These are phyloP conservation scores for Serendipita sp. DNA, from an alignment of 768 basidiomycete genomes.

Conservation along the genomic window DNA sequence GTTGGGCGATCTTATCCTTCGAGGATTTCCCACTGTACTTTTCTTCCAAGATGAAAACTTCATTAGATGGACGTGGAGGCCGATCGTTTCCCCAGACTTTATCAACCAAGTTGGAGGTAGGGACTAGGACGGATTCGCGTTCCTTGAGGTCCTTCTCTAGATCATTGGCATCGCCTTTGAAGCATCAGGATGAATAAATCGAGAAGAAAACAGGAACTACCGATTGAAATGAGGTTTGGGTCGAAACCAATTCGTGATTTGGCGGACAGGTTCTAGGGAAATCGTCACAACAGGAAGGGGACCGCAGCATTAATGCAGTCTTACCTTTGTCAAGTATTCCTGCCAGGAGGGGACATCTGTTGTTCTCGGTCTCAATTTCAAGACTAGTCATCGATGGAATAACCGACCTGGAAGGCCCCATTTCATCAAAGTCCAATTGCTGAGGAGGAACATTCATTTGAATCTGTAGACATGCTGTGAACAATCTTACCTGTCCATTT, in stretches of 20 bases:
- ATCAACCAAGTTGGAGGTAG: constrained; percentile 67
- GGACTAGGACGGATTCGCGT: constrained; percentile 44
- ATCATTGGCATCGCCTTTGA: constrained; percentile 44
- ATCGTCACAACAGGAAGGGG: background rate
- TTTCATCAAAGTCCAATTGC: constrained; percentile 90
- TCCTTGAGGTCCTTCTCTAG: constrained; percentile 40
- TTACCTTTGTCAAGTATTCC: constrained; percentile 61
- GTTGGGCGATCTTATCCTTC: constrained; percentile 44
- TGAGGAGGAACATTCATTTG: constrained; percentile 15
- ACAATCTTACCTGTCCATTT: constrained; percentile 56
- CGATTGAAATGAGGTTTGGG: constrained; percentile 51
- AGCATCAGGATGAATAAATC: background rate
- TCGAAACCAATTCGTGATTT: constrained; percentile 67
- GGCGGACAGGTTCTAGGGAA: constrained; percentile 1
- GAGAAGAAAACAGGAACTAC: constrained; percentile 21
- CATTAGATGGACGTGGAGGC: constrained; percentile 50
- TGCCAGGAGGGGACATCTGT: constrained; percentile 83
- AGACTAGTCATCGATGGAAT: constrained; percentile 12
- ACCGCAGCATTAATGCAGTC: constrained; percentile 1
- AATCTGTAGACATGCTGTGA: background rate
- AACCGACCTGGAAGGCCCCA: constrained; percentile 60
- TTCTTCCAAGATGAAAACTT: constrained; percentile 50
- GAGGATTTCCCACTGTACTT: constrained; percentile 60
- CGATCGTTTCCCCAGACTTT: constrained; percentile 51
- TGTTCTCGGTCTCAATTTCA: constrained; percentile 9